Evolutionary conservation across 306 rosid genomes (phyloP), one percentile per base, ranked within the genome.

Genomic region (Malus sieversii): DNA sequence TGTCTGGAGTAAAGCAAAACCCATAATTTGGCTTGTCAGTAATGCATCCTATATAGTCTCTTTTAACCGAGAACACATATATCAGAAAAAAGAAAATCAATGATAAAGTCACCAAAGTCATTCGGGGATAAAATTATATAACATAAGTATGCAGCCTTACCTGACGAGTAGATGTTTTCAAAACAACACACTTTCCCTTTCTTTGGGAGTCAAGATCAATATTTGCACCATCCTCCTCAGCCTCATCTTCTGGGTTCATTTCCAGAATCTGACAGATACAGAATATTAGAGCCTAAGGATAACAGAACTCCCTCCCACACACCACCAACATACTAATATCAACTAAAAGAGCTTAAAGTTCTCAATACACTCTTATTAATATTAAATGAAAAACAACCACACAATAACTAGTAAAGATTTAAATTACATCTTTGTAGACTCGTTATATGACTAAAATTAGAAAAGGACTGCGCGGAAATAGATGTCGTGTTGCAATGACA

Each of bases 181-280:
- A 73, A 73, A 92, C 99, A 73, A 92, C 97, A 87, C 97, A 95
- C 53, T 95, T 95, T 15, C 97, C 96, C 84, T 95, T 95, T 83
- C 97, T 86, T 81, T 90, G 97, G 0, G 97, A 95, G 82, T 95
- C 97, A 73, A 95, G 97, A 80, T 95, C 99, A 78, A 95, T 92
- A 77, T 92, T 95, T 4, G 97, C 99, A 68, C 97, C 97, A 78
- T 92, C 97, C 75, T 92, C 99, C 78, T 92, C 97, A 8, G 96
- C 99, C 71, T 95, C 99, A 68, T 89, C 98, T 82, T 92, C 97
- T 12, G 99, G 97, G 74, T 95, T 89, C 99, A 95, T 90, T 78
- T 95, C 99, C 87, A 95, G 84, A 71, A 95, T 95, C 99, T 95
- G 72, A 35, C 81, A 29, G 57, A 20, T 7, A 25, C 65, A 60